Percentiles rank a stretch among this genome's conserved stretches.
Conservation (phyloP, 306 rosid genomes). For the Glycine soja region DNA sequence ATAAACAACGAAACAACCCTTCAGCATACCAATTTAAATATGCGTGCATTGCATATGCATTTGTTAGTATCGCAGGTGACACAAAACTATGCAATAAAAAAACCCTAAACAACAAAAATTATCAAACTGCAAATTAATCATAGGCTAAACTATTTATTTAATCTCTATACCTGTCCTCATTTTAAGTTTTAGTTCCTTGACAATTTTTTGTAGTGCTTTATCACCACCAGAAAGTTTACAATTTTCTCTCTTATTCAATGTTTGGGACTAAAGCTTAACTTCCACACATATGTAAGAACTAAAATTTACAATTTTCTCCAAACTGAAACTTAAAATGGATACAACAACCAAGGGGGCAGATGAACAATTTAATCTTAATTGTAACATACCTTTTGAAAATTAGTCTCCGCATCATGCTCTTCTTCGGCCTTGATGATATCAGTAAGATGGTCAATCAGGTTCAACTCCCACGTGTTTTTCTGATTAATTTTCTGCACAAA, state of each 20-base stretch:
- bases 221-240: too few relatives aligned
- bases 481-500: conserved; percentile 95
- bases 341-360: too few relatives aligned
- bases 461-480: conserved; percentile 95
- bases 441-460: conserved; percentile 87
- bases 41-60: neutral
- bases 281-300: too few relatives aligned
- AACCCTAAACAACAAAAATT: conserved; percentile 16
- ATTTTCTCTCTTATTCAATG: too few relatives aligned
- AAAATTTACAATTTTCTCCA: too few relatives aligned
- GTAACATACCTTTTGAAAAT: conserved; percentile 82
- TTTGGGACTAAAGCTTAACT: too few relatives aligned
- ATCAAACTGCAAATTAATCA: neutral
- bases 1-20: conserved; percentile 13
- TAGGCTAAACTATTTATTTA: too few relatives aligned
- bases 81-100: conserved; percentile 6
- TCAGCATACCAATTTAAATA: neutral
- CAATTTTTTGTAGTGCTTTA: too few relatives aligned
- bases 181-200: too few relatives aligned
- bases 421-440: conserved; percentile 86
- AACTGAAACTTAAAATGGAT: too few relatives aligned
- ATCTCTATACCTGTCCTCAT: too few relatives aligned
- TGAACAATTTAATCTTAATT: neutral
- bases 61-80: neutral
- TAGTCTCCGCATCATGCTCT: conserved; percentile 82